Base-by-base conservation (phyloP, 2,329 filamentous ascomycete species). In the Aspergillus unguis region DNA sequence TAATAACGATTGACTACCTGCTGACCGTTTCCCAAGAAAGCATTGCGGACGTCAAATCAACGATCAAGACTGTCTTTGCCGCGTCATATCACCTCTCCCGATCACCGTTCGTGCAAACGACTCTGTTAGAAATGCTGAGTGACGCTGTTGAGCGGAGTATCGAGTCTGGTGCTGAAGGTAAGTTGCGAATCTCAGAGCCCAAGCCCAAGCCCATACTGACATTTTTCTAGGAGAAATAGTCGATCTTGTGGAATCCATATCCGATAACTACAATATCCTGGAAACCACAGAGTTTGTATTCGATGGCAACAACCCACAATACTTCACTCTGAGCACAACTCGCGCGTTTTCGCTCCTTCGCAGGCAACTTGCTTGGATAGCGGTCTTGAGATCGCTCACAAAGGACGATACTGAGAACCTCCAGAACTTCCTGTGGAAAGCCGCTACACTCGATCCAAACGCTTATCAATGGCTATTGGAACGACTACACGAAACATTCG, bases 111-210 rank as follows among this genome's bases (percentile, higher is more conserved):
- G 63, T 68, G 29, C 67, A 65, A 31, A 66, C 66, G 11, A 59
- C 63, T 35, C 52, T 75, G 6, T 45, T 75, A 32, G 71, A 74
- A 33, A 66, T 72, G 26, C 36, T 75, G 29, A 70, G 67, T 27
- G 71, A 73, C 42, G 56, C 58, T 1, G 48, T 71, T n/a, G 66
- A 70, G 48, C 66, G 68, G 32, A 61, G 65, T 26, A 56, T 72
- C 6, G 55, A 64, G 17, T 66, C 61, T 6, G 60, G 60, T 2
- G 48, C 54, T 11, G 65, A 70, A 62, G 60, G 71, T 73, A 63
- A 38, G 57, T 49, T 6, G 11, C 6, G 8, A 10, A 3, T 17
- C 5, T 23, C 1, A 27, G 29, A 6, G 41, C 11, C 8, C 35
- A n/a, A 2, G 7, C 23, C 4, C 3, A 40, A 31, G 5, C 25